Conservation (phyloP, 768 basidiomycete species). For the Lentinula lateritia region DNA sequence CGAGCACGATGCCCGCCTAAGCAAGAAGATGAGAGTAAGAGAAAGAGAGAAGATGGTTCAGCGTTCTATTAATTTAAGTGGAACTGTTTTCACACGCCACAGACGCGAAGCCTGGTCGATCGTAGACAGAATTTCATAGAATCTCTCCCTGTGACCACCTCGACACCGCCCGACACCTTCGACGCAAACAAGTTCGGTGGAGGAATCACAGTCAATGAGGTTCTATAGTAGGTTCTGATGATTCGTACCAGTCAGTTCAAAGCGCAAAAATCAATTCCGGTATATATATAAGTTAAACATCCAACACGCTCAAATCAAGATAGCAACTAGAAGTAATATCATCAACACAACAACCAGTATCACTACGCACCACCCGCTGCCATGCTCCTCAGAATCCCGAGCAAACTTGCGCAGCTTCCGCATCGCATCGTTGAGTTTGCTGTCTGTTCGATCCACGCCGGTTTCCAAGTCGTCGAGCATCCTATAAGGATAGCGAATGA, state of each 20-base stretch:
- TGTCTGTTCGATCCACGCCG: constrained; percentile 67
- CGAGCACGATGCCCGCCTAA: constrained; percentile 15
- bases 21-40: constrained; percentile 25
- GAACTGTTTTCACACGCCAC: constrained; percentile 15
- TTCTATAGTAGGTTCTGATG: no score
- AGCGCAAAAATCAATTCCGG: no score
- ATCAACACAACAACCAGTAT: constrained; percentile 78
- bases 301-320: constrained; percentile 46
- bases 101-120: constrained; percentile 6
- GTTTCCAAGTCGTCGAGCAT: constrained; percentile 74
- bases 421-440: constrained; percentile 61
- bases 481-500: constrained; percentile 33
- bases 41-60: constrained; percentile 17
- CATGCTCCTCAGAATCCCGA: constrained; percentile 83
- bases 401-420: constrained; percentile 73
- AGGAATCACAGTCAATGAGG: no score
- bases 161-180: no score
- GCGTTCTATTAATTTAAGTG: constrained; percentile 1
- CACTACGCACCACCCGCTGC: constrained; percentile 86
- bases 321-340: constrained; percentile 72
- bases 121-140: background rate
- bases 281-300: no score
- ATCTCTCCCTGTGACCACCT: no score
- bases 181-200: no score
- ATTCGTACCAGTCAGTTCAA: no score